Conservation (phyloP, 1,139 yeast genomes). For the Sugiyamaella sp. region DNA sequence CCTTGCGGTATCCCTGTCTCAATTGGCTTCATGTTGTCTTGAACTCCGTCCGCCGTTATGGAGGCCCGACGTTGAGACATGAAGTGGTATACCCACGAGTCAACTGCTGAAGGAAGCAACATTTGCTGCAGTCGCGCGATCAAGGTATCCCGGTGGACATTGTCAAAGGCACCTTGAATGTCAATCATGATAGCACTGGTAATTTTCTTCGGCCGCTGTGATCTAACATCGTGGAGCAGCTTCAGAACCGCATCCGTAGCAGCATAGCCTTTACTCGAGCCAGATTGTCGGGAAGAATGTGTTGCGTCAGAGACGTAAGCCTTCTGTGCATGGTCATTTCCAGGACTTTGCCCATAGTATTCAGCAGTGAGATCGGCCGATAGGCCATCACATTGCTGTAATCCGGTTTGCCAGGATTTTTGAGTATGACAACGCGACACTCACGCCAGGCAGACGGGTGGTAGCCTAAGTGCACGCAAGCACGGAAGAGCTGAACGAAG, state of each 20-base stretch:
- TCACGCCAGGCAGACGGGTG: background rate
- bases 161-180: constrained; percentile 28
- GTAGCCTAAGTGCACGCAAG: background rate
- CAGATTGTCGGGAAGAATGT: constrained; percentile 19
- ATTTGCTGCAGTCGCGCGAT: constrained; percentile 15
- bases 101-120: constrained; percentile 19
- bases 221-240: constrained; percentile 10
- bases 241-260: constrained; percentile 23
- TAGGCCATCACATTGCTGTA: constrained; percentile 11
- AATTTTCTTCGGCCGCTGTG: background rate
- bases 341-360: constrained; percentile 21
- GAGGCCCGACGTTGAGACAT: background rate
- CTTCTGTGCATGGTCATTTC: constrained; percentile 22
- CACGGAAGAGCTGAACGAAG: too few relatives aligned
- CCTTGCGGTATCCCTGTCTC: constrained; percentile 31
- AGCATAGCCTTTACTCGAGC: constrained; percentile 24
- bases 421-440: background rate
- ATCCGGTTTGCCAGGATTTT: constrained; percentile 8
- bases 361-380: constrained; percentile 25
- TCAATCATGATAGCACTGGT: constrained; percentile 22
- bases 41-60: background rate
- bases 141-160: constrained; percentile 28
- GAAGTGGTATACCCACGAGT: background rate
- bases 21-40: background rate
- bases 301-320: constrained; percentile 7